Evolutionary conservation across 768 basidiomycete species (phyloP).

Genomic region (Baorangia bicolor): DNA sequence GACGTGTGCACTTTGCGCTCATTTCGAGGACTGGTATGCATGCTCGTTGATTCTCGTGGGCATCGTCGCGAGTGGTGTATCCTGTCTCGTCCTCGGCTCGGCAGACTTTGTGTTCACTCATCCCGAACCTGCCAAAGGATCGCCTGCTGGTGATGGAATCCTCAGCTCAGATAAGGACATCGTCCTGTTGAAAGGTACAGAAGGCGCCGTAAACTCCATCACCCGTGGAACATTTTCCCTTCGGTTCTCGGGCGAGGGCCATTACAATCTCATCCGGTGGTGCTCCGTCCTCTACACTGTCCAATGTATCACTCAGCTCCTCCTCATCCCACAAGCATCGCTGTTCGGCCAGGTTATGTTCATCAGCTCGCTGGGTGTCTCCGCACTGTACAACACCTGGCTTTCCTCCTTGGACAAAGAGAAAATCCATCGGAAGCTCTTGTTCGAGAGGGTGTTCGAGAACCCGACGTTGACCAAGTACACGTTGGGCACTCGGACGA

Average conservation of each 20-base stretch:
- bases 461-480: conserved; percentile 16
- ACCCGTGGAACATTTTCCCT: conserved; percentile 24
- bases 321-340: conserved; percentile 31
- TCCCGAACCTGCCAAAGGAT: conserved; percentile 23
- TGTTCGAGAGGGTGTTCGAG: conserved; percentile 10
- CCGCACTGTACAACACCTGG: conserved; percentile 26
- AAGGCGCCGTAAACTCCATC: conserved; percentile 29
- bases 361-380: conserved; percentile 25
- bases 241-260: conserved; percentile 13
- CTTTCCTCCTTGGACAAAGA: conserved; percentile 31
- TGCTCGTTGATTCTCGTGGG: conserved; percentile 32
- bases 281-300: conserved; percentile 22
- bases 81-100: conserved; percentile 26
- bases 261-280: conserved; percentile 15
- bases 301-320: conserved; percentile 30
- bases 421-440: conserved; percentile 13
- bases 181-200: conserved; percentile 27
- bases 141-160: conserved; percentile 31
- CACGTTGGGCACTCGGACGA: conserved; percentile 16
- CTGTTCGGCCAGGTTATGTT: conserved; percentile 34
- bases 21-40: conserved; percentile 26
- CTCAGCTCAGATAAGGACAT: conserved; percentile 19
- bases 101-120: conserved; percentile 22
- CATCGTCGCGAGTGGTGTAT: conserved; percentile 31
- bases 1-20: conserved; percentile 20